A percentile compares a stretch with the other conserved stretches of the same genome.
Conservation (phyloP, 768 basidiomycete species). For the Boletus rex-veris region DNA sequence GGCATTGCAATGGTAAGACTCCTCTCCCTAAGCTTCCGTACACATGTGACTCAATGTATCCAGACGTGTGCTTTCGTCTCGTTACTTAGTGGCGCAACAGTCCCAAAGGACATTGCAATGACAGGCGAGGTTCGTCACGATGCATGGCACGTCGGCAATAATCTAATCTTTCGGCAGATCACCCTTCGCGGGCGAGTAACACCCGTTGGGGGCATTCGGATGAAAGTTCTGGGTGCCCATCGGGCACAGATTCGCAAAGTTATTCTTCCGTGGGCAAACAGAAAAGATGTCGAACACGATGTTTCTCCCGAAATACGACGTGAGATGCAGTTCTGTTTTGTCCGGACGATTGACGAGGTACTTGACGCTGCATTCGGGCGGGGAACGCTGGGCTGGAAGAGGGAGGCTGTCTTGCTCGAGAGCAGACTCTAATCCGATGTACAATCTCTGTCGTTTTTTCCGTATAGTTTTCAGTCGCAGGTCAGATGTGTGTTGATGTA, state of each 20-base stretch:
- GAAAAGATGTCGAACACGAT: slow-evolving; percentile 86
- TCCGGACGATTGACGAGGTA: slow-evolving; percentile 73
- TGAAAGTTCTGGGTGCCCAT: slow-evolving; percentile 88
- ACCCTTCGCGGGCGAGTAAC: slow-evolving; percentile 80
- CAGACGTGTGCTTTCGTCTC: slow-evolving; percentile 86
- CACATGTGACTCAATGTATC: slow-evolving; percentile 1
- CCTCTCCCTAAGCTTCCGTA: not conserved
- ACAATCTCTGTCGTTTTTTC: not conserved
- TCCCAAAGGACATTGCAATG: slow-evolving; percentile 76
- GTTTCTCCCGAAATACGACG: slow-evolving; percentile 67
- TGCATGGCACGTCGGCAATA: not conserved
- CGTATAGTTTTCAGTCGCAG: not conserved
- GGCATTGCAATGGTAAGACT: slow-evolving; percentile 77
- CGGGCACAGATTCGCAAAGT: slow-evolving; percentile 81
- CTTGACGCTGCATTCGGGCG: slow-evolving; percentile 81
- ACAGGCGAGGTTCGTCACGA: slow-evolving; percentile 70
- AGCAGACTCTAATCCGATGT: slow-evolving; percentile 41
- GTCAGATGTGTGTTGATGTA: not conserved
- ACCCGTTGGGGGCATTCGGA: slow-evolving; percentile 88
- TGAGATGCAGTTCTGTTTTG: slow-evolving; percentile 81
- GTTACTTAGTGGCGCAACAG: slow-evolving; percentile 70
- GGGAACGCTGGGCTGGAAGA: slow-evolving; percentile 62
- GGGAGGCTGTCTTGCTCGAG: slow-evolving; percentile 48
- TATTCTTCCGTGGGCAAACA: slow-evolving; percentile 79
- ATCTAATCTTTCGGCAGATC: slow-evolving; percentile 42